Evolutionary conservation across 305 asterid genomes (phyloP), one percentile per base, ranked within the genome.

Genomic region (Fraxinus albicans): DNA sequence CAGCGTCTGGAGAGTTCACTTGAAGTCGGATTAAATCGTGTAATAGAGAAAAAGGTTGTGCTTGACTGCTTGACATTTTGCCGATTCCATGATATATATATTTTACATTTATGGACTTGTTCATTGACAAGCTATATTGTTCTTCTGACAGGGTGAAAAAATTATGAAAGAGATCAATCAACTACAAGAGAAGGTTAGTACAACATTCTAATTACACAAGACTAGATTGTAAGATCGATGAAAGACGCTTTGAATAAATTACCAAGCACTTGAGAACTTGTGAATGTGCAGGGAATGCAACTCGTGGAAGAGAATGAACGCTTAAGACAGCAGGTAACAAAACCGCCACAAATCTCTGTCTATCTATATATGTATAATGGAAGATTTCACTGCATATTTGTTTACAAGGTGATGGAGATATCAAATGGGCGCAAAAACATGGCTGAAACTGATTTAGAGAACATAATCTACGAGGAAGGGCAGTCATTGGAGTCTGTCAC

Each of bases 221-320:
- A 10, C 53, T 44, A 10, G 53, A 44, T 12, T 44, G 53, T 10
- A 44, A 44, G 53, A 44, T 44, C 4, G 53, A 44, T 44, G 0
- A 44, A 44, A 44, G 17, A 44, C 17, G 1, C 44, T 12, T 44
- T 44, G 15, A 42, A 42, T 42, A 42, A 10, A 10, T 42, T 42
- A 42, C 53, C 53, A 47, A 53, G 23, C 1, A 55, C 6, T 65
- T 8, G 0, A 65, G 73, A 25, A 65, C 40, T 34, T 27, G 34
- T 19, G 19, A 47, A 75, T 60, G 31, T 81, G 78, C 87, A 95
- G 99, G 97, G 92, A 76, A 84, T 85, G 87, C 89, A 82, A 84
- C 92, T 95, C 75, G 85, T 90, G 92, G 93, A 90, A 85, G 97
- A 91, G 85, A 95, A 94, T n/a, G 88, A 88, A 55, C 86, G 81